Base-by-base conservation (phyloP, 106 monocot genomes). In the Dendrobium catenatum region DNA sequence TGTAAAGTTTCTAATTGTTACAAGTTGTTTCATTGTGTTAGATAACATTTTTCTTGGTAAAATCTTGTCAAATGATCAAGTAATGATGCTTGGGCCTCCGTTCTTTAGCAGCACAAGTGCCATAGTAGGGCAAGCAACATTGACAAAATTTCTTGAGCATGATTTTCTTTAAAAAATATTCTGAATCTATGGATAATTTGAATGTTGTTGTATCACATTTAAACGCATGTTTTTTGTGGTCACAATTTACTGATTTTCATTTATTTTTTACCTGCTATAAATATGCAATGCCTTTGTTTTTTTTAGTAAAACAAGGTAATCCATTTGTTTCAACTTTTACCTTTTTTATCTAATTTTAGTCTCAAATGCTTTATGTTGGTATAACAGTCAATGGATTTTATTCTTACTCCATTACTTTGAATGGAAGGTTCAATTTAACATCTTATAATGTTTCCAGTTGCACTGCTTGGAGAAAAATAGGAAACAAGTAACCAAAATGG, bases 401-500 rank as follows among this genome's bases (percentile, higher is more conserved):
- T 37, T n/a, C 56, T 61, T 31, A 37, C 29, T 37, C 37, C 15
- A 37, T 16, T 15, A 70, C 33, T 15, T 33, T 37, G 37, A 37
- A 70, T 16, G 40, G 37, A 70, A 70, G 24, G 5, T 10, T 66
- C 13, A 37, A 70, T 79, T 72, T 44, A 56, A 27, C n/a, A 17
- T 49, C 16, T 61, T 73, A 72, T 83, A 22, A 61, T 59, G 42
- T 56, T 84, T 88, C 58, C 90, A 99, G 99, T 81, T 99, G 83
- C 99, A 88, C 72, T 89, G 85, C 79, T 83, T 83, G 47, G 93
- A 89, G 77, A 95, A 78, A 81, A 92, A 91, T 80, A 91, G 93
- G 82, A 92, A 82, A 75, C 93, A 95, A 75, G 86, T 89, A 64
- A 91, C 93, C 80, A 93, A 88, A 77, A 90, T 91, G 89, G 83